Evolutionary conservation across 2,329 filamentous ascomycete species (phyloP), one percentile per base, ranked within the genome.

Genomic region (Sclerotinia sclerotiorum): DNA sequence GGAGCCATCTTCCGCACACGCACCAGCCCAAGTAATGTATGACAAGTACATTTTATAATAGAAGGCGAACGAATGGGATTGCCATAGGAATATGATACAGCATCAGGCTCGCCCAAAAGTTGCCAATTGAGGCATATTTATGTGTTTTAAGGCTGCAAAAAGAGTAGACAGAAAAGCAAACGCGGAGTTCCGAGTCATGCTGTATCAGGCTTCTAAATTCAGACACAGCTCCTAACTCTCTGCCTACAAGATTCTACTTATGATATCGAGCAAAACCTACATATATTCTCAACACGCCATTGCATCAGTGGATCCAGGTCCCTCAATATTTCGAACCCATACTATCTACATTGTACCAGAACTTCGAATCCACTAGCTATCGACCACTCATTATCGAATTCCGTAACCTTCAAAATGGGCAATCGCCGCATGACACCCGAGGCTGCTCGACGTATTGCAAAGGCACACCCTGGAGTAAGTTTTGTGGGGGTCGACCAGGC

Each of bases 371-470:
- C 21, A 32, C n/a, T 42, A 11, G 35, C 13, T 8, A 7, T 35
- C 17, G n/a, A 29, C 42, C 11, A 11, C 17, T 27, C 2, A 51
- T 60, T 5, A 32, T 44, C 19, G n/a, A 58, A 27, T 2, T 21
- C 19, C 15, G 27, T 19, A 13, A 19, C 60, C n/a, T 21, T 7
- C 60, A 63, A 51, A n/a, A 65, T 65, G 63, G 42, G 49, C 3
- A 56, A 19, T 13, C 49, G 63, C 19, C 63, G 19, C 15, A 65
- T 46, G 42, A 49, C 52, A 21, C 24, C 27, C 21, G 52, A 65
- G 21, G 63, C 51, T 35, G 63, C 52, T 56, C 19, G 42, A 57
- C 49, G 52, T 49, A 48, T 65, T 35, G 63, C 52, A n/a, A 65
- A 42, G 49, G n/a, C 35, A 58, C 39, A 65, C 7, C 63, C 63